Conservation (phyloP, 768 basidiomycete genomes). For the Termitomyces bulborhizus region DNA sequence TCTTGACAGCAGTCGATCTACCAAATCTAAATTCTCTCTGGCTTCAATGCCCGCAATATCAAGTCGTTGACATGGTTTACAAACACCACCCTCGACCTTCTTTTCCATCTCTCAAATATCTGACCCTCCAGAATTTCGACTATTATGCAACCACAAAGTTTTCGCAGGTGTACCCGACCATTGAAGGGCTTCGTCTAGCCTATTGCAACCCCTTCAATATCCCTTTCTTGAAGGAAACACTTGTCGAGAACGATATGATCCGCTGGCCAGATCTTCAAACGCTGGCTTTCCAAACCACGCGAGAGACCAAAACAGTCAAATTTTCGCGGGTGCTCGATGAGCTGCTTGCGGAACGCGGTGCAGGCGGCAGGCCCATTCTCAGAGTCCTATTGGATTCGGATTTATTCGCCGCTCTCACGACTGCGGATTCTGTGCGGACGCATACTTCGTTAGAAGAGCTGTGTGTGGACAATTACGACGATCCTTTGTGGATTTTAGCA, state of each 20-base stretch:
- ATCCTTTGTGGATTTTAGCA: constrained; percentile 25
- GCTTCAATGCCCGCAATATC: constrained; percentile 22
- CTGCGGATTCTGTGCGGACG: constrained; percentile 1
- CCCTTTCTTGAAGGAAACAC: constrained; percentile 13
- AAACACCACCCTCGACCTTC: constrained; percentile 7
- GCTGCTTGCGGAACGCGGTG: constrained; percentile 14
- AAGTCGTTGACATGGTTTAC: constrained; percentile 1
- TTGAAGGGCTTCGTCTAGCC: constrained; percentile 25
- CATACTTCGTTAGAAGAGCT: constrained; percentile 14
- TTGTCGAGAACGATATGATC: constrained; percentile 11
- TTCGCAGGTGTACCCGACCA: constrained; percentile 21
- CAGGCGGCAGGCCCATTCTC: constrained; percentile 14
- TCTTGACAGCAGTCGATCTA: constrained; percentile 22
- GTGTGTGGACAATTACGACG: constrained; percentile 18
- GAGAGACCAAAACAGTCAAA: constrained; percentile 16
- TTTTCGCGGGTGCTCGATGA: constrained; percentile 13
- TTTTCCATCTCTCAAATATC: constrained; percentile 27
- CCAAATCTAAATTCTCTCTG: constrained; percentile 29
- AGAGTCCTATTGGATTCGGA: constrained; percentile 25
- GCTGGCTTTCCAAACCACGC: constrained; percentile 22
- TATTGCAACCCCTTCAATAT: constrained; percentile 18
- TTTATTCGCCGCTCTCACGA: constrained; percentile 11
- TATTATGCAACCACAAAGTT: constrained; percentile 15
- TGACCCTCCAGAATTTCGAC: constrained; percentile 22
- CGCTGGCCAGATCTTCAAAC: constrained; percentile 19